Conservation (phyloP, 305 asterid genomes). For the Rubia balearica region DNA sequence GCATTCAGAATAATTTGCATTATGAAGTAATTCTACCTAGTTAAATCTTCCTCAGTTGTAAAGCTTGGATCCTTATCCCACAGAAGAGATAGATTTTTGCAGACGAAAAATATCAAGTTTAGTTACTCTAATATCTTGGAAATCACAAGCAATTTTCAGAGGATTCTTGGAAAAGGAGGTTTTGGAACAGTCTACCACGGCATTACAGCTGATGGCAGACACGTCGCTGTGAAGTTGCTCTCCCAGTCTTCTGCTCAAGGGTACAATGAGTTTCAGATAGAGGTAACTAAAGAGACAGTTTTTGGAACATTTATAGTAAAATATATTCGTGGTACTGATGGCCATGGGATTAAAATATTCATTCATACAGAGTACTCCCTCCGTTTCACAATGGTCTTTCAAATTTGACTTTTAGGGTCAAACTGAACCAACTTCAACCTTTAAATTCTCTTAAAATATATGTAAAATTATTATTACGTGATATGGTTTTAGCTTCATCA, state of each 20-base stretch:
- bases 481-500: no score
- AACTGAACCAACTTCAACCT: no score
- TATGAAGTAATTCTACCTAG: no score
- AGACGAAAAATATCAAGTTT: slow-evolving; percentile 22
- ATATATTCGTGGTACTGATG: no score
- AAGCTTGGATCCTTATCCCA: background rate
- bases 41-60: background rate
- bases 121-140: slow-evolving; percentile 24
- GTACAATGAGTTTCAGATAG: slow-evolving; percentile 27
- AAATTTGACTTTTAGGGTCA: no score
- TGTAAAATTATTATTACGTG: no score
- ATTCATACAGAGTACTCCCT: no score
- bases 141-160: slow-evolving; percentile 29
- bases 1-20: no score
- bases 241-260: slow-evolving; percentile 25
- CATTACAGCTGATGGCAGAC: slow-evolving; percentile 9
- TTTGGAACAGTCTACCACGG: slow-evolving; percentile 45
- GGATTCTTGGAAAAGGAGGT: slow-evolving; percentile 40
- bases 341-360: no score
- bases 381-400: no score
- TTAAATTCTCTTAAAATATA: no score
- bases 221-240: slow-evolving; percentile 44
- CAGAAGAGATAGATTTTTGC: slow-evolving; percentile 6
- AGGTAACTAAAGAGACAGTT: slow-evolving; percentile 17
- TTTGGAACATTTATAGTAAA: no score